phyloP scores from a whole-genome alignment of 208 protist genomes.

The Trichomonas gallinae region DNA sequence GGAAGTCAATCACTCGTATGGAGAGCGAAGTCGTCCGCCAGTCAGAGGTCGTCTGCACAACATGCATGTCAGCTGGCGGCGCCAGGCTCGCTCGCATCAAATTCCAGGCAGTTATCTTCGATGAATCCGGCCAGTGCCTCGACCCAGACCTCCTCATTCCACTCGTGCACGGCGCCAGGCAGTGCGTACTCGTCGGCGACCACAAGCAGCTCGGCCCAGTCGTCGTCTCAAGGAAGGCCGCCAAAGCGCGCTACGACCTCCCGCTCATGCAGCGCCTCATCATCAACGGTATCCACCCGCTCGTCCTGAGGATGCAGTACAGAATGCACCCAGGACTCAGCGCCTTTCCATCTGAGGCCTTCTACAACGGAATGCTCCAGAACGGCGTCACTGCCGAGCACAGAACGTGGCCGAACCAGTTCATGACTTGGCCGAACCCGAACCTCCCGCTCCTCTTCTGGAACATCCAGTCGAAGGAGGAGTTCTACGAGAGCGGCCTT shows the following conservation, averaged over 20 bases:
- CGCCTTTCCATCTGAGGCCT: slow-evolving; percentile 22
- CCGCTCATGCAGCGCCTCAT: slow-evolving; percentile 88
- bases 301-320: slow-evolving; percentile 29
- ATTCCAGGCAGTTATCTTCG: slow-evolving; percentile 78
- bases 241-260: slow-evolving; percentile 60
- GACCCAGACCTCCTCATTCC: slow-evolving; percentile 88
- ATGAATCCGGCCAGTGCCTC: slow-evolving; percentile 76
- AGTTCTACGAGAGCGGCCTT: background rate
- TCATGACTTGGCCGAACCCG: background rate
- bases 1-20: background rate
- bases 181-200: slow-evolving; percentile 69
- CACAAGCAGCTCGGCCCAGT: slow-evolving; percentile 87
- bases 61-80: slow-evolving; percentile 77
- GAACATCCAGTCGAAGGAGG: background rate
- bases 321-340: slow-evolving; percentile 34
- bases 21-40: slow-evolving; percentile 32
- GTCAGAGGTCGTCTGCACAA: slow-evolving; percentile 82
- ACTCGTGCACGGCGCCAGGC: slow-evolving; percentile 67
- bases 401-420: background rate
- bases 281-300: slow-evolving; percentile 59
- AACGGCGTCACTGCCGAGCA: background rate
- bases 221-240: slow-evolving; percentile 73
- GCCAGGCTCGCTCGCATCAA: slow-evolving; percentile 54
- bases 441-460: background rate
- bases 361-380: slow-evolving; percentile 20